These are phyloP conservation scores for Jacaranda copaia DNA, from an alignment of 257 asterid species.

Conservation along the genomic window DNA sequence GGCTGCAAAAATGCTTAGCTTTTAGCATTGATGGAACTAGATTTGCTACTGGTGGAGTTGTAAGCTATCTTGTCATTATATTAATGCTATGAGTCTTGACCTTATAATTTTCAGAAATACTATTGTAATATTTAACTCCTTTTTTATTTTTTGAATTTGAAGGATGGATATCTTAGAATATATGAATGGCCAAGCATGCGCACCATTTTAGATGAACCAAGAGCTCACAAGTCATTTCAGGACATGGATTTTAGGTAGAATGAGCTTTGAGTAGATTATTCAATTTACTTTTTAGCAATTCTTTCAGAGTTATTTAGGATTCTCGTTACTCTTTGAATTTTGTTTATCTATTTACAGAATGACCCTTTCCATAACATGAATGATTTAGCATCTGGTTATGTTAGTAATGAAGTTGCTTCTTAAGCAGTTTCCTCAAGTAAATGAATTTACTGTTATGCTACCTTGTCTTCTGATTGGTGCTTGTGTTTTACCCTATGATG, in stretches of 20 bases:
- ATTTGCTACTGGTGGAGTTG: constrained; percentile 93
- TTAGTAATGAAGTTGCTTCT: constrained; percentile 22
- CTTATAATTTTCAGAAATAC: constrained; percentile 21
- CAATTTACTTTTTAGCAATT: neutral
- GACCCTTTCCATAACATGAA: constrained; percentile 10
- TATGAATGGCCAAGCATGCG: constrained; percentile 92
- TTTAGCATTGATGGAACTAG: constrained; percentile 93
- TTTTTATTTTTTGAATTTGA: constrained; percentile 39
- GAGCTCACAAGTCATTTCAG: constrained; percentile 95
- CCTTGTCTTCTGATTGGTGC: neutral
- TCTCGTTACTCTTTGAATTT: constrained; percentile 20
- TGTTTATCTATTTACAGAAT: neutral
- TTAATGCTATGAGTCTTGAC: neutral
- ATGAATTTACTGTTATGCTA: constrained; percentile 27
- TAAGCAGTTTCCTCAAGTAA: constrained; percentile 20
- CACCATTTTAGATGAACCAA: constrained; percentile 77
- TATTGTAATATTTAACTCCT: constrained; percentile 18
- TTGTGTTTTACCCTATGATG: constrained; percentile 5
- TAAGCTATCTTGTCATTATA: constrained; percentile 52
- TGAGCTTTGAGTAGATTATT: constrained; percentile 24
- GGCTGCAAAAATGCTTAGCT: constrained; percentile 83
- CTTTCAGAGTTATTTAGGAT: constrained; percentile 1
- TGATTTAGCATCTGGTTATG: constrained; percentile 22
- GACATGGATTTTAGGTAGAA: constrained; percentile 96
- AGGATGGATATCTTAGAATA: constrained; percentile 94